These are phyloP conservation scores for Astrephomene gubernaculifera DNA, from an alignment of 139 green algal species.

Conservation along the genomic window DNA sequence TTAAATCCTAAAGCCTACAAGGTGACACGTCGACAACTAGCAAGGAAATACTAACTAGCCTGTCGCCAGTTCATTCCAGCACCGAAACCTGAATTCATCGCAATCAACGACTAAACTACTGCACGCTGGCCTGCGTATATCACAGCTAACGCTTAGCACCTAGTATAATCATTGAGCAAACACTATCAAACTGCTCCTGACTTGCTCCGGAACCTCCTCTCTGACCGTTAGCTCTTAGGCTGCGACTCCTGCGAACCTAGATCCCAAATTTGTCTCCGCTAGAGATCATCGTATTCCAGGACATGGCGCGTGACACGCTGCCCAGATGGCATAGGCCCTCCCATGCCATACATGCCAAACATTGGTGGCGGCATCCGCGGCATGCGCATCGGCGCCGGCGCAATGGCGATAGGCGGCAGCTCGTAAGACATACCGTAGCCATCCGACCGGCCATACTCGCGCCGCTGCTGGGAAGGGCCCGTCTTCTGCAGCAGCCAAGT, in stretches of 20 bases:
- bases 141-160: neutral
- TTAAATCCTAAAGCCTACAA: no score
- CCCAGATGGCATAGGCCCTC: neutral
- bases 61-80: no score
- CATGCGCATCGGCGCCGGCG: slow-evolving; percentile 18
- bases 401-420: neutral
- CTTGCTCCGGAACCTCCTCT: neutral
- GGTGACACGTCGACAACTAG: no score
- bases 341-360: slow-evolving; percentile 25
- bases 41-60: no score
- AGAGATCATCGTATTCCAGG: slow-evolving; percentile 38
- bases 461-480: slow-evolving; percentile 8
- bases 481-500: neutral
- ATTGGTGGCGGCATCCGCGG: neutral
- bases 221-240: no score
- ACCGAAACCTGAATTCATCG: no score
- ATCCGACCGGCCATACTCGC: slow-evolving; percentile 1
- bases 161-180: neutral
- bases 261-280: neutral
- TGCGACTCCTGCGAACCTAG: neutral
- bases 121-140: neutral
- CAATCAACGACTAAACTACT: neutral
- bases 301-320: slow-evolving; percentile 23
- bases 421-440: neutral
- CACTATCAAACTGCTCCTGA: neutral